Percentiles rank a stretch among this genome's conserved stretches.
Conservation (phyloP, 768 basidiomycete genomes). For the Epithele typhae region DNA sequence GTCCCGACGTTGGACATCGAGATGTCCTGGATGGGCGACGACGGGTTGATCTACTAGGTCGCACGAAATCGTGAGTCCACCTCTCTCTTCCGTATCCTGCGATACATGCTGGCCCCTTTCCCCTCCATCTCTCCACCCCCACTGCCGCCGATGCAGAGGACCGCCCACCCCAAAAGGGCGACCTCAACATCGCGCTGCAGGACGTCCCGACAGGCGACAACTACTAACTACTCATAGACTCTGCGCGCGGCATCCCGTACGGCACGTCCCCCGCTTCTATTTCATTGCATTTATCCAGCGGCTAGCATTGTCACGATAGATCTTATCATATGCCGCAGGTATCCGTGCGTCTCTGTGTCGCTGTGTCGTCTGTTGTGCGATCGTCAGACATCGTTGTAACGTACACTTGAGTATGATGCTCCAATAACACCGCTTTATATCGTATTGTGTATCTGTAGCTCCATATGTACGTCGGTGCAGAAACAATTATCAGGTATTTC, state of each 20-base stretch:
- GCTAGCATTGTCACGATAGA: too few species aligned
- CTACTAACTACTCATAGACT: slow-evolving; percentile 74
- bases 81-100: slow-evolving; percentile 10
- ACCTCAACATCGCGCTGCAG: slow-evolving; percentile 57
- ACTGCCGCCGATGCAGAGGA: slow-evolving; percentile 30
- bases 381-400: too few species aligned
- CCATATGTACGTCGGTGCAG: too few species aligned
- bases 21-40: slow-evolving; percentile 50
- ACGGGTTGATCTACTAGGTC: slow-evolving; percentile 61
- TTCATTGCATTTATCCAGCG: too few species aligned
- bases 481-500: too few species aligned
- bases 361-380: too few species aligned
- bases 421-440: too few species aligned
- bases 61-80: slow-evolving; percentile 57
- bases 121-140: slow-evolving; percentile 21
- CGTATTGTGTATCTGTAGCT: too few species aligned
- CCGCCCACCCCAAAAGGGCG: slow-evolving; percentile 22
- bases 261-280: slow-evolving; percentile 59
- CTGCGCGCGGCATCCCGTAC: slow-evolving; percentile 60
- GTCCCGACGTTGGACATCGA: slow-evolving; percentile 68
- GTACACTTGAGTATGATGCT: too few species aligned
- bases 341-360: too few species aligned
- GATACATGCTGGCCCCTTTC: neutral
- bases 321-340: too few species aligned
- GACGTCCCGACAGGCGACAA: slow-evolving; percentile 68